These are phyloP conservation scores for Neofusicoccum sp. DNA, from an alignment of 2,329 filamentous ascomycete species.

Conservation along the genomic window DNA sequence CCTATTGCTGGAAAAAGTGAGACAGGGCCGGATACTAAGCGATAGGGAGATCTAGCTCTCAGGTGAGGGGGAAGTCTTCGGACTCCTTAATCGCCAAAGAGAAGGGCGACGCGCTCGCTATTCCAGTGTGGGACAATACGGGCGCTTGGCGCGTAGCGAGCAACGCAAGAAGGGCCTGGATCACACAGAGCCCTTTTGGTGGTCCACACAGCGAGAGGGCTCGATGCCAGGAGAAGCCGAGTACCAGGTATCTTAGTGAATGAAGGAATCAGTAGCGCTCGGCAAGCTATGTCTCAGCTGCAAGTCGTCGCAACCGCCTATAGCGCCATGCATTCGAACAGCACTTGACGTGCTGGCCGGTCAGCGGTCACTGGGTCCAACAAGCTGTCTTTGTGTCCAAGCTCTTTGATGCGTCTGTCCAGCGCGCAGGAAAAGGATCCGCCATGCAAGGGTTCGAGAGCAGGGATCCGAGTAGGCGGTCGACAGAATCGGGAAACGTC, in stretches of 20 bases:
- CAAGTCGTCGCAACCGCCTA: background rate
- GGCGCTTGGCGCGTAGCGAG: background rate
- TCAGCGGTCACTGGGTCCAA: background rate
- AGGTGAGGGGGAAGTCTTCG: slow-evolving; percentile 1
- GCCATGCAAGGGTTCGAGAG: background rate
- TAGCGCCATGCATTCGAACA: background rate
- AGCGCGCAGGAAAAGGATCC: background rate
- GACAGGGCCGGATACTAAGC: background rate
- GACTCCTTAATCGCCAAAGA: background rate
- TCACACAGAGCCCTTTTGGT: background rate
- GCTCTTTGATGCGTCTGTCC: slow-evolving; percentile 7
- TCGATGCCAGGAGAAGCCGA: background rate
- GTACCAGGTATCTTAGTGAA: background rate
- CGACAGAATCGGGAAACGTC: slow-evolving; percentile 1
- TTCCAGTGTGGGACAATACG: background rate
- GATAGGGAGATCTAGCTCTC: background rate
- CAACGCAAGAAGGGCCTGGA: background rate
- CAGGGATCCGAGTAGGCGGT: slow-evolving; percentile 1
- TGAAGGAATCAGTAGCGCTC: background rate
- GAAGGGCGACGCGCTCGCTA: background rate
- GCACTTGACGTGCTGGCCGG: background rate
- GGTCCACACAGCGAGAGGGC: background rate
- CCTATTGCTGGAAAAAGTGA: background rate
- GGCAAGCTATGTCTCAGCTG: slow-evolving; percentile 1
- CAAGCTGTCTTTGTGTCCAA: background rate